Conservation (phyloP, 2,329 filamentous ascomycete genomes). For the Verticillium dahliae region DNA sequence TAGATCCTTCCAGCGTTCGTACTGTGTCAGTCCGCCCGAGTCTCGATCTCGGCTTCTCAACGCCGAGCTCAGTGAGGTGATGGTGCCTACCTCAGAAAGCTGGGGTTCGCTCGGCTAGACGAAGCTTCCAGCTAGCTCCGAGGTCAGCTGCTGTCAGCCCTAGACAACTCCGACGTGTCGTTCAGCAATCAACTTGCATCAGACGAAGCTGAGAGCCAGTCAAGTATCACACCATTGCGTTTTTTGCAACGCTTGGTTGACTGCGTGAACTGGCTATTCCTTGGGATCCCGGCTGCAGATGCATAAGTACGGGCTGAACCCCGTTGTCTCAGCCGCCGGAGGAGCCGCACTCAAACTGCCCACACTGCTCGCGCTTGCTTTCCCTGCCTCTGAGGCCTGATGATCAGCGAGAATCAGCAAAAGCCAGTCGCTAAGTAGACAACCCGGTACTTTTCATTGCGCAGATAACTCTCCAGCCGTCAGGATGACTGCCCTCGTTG, state of each 20-base stretch:
- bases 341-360: neutral
- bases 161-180: neutral
- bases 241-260: neutral
- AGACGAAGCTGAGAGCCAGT: neutral
- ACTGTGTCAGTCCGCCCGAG: neutral
- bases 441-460: neutral
- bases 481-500: conserved; percentile 28
- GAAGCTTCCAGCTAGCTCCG: neutral
- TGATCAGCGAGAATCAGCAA: too few species aligned
- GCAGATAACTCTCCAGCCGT: too few species aligned
- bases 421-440: too few species aligned
- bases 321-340: neutral
- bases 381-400: too few species aligned
- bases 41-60: neutral
- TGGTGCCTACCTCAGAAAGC: neutral
- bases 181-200: neutral
- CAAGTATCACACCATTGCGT: neutral
- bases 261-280: neutral
- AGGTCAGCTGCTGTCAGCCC: neutral
- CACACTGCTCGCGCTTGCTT: too few species aligned
- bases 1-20: neutral
- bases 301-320: neutral
- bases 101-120: neutral
- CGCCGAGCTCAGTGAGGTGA: neutral
- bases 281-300: neutral